Percentiles rank a stretch among this genome's conserved stretches.
Conservation (phyloP, 805 yeast species). For the Candida ficus region DNA sequence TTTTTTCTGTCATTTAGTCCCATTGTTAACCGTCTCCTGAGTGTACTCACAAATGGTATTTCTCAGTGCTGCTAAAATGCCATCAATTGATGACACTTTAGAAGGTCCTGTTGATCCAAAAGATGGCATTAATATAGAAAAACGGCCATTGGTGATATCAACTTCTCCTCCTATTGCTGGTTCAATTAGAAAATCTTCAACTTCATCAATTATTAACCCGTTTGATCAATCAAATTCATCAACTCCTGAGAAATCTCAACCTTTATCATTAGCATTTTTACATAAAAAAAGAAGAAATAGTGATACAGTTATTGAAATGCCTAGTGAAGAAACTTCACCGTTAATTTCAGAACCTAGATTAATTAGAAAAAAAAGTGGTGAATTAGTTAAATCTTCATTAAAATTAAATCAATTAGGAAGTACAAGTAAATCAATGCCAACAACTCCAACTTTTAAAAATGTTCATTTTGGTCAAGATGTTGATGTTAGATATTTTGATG, state of each 20-base stretch:
- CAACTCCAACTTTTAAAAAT: conserved; percentile 58
- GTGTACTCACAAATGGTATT: conserved; percentile 2
- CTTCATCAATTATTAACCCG: conserved; percentile 5
- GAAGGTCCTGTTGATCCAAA: too few relatives aligned
- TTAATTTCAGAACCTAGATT: conserved; percentile 29
- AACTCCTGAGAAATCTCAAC: conserved; percentile 4
- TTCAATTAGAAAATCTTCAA: conserved; percentile 2
- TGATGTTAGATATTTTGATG: conserved; percentile 69
- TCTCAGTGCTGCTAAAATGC: background rate
- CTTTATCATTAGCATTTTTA: conserved; percentile 19
- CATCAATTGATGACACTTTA: conserved; percentile 2
- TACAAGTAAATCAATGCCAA: conserved; percentile 42
- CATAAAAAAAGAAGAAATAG: conserved; percentile 19
- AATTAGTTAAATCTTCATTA: conserved; percentile 69
- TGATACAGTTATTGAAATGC: conserved; percentile 1
- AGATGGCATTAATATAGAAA: too few relatives aligned
- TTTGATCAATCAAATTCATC: background rate
- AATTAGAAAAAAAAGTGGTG: conserved; percentile 86
- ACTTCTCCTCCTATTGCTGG: too few relatives aligned
- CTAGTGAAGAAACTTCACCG: background rate
- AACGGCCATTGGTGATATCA: too few relatives aligned
- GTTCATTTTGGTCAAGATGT: conserved; percentile 75
- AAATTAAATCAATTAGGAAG: conserved; percentile 38
- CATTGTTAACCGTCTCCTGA: too few relatives aligned
- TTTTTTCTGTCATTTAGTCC: too few relatives aligned